These are phyloP conservation scores for Colletotrichum liriopes DNA, from an alignment of 2,329 filamentous ascomycete species.

Conservation along the genomic window DNA sequence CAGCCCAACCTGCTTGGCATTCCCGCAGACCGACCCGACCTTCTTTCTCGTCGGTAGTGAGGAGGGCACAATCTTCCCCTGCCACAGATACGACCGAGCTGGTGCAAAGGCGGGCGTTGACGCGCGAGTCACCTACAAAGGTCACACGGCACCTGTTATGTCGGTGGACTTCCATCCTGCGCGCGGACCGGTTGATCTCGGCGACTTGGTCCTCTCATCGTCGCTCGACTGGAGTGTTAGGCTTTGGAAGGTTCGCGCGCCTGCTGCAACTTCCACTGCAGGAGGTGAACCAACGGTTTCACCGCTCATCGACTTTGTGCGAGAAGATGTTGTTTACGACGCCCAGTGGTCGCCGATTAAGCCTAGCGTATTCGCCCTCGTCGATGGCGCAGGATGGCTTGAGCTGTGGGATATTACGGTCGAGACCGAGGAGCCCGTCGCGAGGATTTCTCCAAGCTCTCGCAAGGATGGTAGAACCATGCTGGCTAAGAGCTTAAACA, in stretches of 20 bases:
- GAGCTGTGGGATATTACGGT: constrained; percentile 97
- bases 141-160: constrained; percentile 95
- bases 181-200: constrained; percentile 91
- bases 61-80: constrained; percentile 96
- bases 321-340: constrained; percentile 97
- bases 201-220: constrained; percentile 92
- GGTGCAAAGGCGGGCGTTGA: constrained; percentile 98
- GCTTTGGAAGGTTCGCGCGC: constrained; percentile 93
- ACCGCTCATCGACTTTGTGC: constrained; percentile 89
- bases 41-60: constrained; percentile 98
- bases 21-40: constrained; percentile 94
- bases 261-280: constrained; percentile 78
- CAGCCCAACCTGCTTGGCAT: constrained; percentile 93
- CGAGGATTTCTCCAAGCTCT: constrained; percentile 80
- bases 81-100: constrained; percentile 96
- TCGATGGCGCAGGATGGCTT: constrained; percentile 91
- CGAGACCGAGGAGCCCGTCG: constrained; percentile 92
- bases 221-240: constrained; percentile 98
- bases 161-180: constrained; percentile 96
- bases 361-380: constrained; percentile 93
- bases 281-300: constrained; percentile 70
- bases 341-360: constrained; percentile 95
- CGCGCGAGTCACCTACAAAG: constrained; percentile 87
- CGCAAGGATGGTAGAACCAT: constrained; percentile 77
- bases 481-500: constrained; percentile 91